Evolutionary conservation across 2,329 filamentous ascomycete species (phyloP).

Genomic region (Epichloe amarillans): DNA sequence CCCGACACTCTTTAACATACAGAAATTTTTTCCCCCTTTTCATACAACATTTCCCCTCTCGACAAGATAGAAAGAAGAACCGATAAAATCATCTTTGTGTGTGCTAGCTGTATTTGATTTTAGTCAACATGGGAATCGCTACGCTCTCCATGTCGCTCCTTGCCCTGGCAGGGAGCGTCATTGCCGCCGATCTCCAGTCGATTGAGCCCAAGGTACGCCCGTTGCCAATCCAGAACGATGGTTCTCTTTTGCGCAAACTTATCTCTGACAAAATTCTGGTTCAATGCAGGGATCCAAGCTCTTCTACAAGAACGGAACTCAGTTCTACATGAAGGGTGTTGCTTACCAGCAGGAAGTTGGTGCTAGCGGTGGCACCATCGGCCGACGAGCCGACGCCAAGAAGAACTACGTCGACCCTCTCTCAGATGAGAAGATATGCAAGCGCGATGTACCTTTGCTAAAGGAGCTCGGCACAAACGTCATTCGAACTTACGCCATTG

Average conservation of each 20-base stretch:
- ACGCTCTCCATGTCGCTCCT: constrained; percentile 21
- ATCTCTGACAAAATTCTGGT: background rate
- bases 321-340: constrained; percentile 76
- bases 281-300: constrained; percentile 58
- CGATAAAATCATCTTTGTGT: background rate
- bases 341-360: constrained; percentile 81
- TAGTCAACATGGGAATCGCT: constrained; percentile 20
- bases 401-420: constrained; percentile 70
- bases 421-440: constrained; percentile 55
- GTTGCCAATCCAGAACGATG: background rate
- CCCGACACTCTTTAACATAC: constrained; percentile 1
- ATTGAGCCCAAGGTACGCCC: constrained; percentile 54
- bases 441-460: constrained; percentile 75
- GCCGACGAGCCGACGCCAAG: constrained; percentile 16
- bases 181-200: constrained; percentile 35
- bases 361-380: constrained; percentile 35
- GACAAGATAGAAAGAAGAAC: background rate
- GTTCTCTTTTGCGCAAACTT: background rate
- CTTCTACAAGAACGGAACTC: constrained; percentile 64
- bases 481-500: constrained; percentile 88
- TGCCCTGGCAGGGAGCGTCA: constrained; percentile 27
- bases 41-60: background rate
- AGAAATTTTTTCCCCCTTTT: background rate
- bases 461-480: constrained; percentile 72
- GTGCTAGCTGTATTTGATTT: background rate